Percentiles rank a stretch among this genome's conserved stretches.
Conservation (phyloP, 495 filamentous ascomycete species). For the Penicillium argentinense region DNA sequence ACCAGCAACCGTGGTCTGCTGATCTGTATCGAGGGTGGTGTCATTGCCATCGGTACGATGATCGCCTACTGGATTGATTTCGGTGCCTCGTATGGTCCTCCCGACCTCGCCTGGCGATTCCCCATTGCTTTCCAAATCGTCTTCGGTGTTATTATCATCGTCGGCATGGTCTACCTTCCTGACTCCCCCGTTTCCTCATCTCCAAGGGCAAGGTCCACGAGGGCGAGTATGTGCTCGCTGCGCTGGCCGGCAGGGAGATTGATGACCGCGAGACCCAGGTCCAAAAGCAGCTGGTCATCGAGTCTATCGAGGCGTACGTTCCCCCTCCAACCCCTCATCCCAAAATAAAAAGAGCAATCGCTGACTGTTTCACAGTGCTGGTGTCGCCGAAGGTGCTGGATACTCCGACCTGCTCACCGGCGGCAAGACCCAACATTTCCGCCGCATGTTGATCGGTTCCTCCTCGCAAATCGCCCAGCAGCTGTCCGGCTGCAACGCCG, state of each 20-base stretch:
- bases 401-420: slow-evolving; percentile 43
- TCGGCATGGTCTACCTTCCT: slow-evolving; percentile 65
- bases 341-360: neutral
- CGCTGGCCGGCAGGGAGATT: slow-evolving; percentile 61
- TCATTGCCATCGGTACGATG: slow-evolving; percentile 72
- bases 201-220: slow-evolving; percentile 66
- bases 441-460: slow-evolving; percentile 50
- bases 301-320: slow-evolving; percentile 74
- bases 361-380: slow-evolving; percentile 24
- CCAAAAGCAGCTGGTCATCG: slow-evolving; percentile 69
- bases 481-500: slow-evolving; percentile 72
- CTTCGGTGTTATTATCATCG: slow-evolving; percentile 65
- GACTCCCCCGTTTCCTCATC: slow-evolving; percentile 79
- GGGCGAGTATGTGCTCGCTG: slow-evolving; percentile 66
- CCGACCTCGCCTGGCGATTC: slow-evolving; percentile 71
- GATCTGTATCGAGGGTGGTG: slow-evolving; percentile 81
- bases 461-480: slow-evolving; percentile 82
- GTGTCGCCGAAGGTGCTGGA: slow-evolving; percentile 33
- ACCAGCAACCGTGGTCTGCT: slow-evolving; percentile 76
- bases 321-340: slow-evolving; percentile 5
- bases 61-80: slow-evolving; percentile 89
- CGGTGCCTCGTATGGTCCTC: slow-evolving; percentile 66
- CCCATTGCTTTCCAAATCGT: slow-evolving; percentile 81
- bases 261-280: slow-evolving; percentile 55
- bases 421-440: slow-evolving; percentile 46